phyloP scores from a whole-genome alignment of 75 land plant genomes.

The Ceratopteris richardii region DNA sequence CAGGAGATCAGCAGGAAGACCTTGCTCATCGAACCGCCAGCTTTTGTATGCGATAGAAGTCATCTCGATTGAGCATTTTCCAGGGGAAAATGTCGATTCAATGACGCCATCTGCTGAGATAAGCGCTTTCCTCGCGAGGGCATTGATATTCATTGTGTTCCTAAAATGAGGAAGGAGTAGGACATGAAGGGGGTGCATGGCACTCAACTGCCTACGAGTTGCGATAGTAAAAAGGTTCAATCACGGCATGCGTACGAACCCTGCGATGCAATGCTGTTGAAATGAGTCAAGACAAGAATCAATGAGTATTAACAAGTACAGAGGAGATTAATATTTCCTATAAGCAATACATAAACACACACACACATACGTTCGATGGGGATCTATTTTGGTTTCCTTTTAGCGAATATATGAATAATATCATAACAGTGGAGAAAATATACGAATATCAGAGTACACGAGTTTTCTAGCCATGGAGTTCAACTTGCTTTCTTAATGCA shows the following conservation, averaged over 20 bases:
- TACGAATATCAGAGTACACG: no score
- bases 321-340: no score
- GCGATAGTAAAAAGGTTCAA: constrained; percentile 79
- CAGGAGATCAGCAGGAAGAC: constrained; percentile 59
- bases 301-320: no score
- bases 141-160: constrained; percentile 76
- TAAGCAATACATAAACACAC: no score
- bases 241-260: constrained; percentile 44
- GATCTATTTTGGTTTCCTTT: no score
- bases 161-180: constrained; percentile 61
- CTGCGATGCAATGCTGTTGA: no score
- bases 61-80: constrained; percentile 55
- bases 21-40: constrained; percentile 61
- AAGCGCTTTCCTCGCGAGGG: constrained; percentile 46
- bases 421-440: no score
- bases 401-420: no score
- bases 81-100: constrained; percentile 69
- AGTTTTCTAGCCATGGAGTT: no score
- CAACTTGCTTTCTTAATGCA: no score
- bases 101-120: constrained; percentile 59
- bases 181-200: constrained; percentile 51
- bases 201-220: constrained; percentile 55
- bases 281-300: no score
- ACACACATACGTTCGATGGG: no score
- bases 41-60: constrained; percentile 54